Conservation (phyloP, 1,284 basidiomycete species). For the Leccinum angustisporum region DNA sequence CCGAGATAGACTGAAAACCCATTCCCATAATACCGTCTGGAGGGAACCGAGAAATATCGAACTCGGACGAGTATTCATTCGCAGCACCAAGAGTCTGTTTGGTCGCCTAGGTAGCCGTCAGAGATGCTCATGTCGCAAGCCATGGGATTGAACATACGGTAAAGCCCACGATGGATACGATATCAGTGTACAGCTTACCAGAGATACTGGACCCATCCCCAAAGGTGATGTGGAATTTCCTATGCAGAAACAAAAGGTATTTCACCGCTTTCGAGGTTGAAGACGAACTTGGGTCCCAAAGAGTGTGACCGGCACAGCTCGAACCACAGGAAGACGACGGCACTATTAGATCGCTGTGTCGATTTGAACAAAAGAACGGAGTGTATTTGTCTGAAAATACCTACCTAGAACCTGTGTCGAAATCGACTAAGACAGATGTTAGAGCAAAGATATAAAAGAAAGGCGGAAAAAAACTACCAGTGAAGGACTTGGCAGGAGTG, state of each 20-base stretch:
- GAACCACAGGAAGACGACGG: neutral
- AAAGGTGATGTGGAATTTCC: neutral
- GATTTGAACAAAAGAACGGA: neutral
- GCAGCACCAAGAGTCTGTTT: neutral
- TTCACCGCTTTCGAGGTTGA: neutral
- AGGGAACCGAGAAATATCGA: neutral
- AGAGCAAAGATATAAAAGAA: neutral
- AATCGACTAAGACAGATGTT: slow-evolving; percentile 11
- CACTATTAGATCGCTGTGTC: neutral
- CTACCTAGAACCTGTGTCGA: slow-evolving; percentile 24
- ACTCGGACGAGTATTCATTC: neutral
- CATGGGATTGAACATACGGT: neutral
- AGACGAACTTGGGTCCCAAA: neutral
- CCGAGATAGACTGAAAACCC: neutral
- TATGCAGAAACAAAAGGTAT: neutral
- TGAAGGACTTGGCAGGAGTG: slow-evolving; percentile 14
- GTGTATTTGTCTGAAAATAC: neutral
- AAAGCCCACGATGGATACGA: neutral
- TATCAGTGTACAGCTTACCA: neutral
- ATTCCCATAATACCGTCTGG: neutral
- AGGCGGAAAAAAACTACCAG: slow-evolving; percentile 10
- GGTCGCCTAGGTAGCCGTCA: neutral
- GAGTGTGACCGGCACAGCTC: neutral
- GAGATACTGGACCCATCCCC: neutral
- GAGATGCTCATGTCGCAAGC: neutral